Evolutionary conservation across 2,329 filamentous ascomycete genomes (phyloP).

Genomic region (Cercospora berteroae): DNA sequence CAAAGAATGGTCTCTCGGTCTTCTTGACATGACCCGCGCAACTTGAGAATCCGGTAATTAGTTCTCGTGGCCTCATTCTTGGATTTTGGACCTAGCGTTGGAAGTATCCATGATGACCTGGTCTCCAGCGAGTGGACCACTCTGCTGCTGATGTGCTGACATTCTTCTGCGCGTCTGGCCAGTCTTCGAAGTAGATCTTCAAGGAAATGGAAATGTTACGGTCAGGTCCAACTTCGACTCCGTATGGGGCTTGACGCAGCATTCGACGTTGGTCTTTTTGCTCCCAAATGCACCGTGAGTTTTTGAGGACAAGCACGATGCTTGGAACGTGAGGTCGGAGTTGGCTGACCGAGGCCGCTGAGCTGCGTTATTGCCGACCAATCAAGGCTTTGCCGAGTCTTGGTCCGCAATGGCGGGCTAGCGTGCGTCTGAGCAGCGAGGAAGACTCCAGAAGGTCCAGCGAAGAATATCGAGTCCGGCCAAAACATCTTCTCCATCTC

Average conservation of each 20-base stretch:
- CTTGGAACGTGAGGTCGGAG: background rate
- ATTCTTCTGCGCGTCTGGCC: background rate
- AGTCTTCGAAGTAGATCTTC: too few species aligned
- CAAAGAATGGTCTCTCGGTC: background rate
- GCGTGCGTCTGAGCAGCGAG: background rate
- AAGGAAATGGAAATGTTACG: too few species aligned
- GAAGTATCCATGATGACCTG: background rate
- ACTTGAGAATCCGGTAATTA: background rate
- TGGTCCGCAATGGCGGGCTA: background rate
- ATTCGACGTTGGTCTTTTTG: background rate
- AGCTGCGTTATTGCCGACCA: background rate
- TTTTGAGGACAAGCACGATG: background rate
- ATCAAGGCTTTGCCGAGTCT: slow-evolving; percentile 2
- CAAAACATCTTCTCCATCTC: background rate
- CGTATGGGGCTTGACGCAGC: too few species aligned
- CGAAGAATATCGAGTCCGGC: slow-evolving; percentile 2
- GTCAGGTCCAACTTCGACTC: too few species aligned
- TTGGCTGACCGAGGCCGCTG: background rate
- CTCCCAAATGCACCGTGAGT: background rate
- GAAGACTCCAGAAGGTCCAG: slow-evolving; percentile 3
- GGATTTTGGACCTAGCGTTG: background rate
- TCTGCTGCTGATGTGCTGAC: background rate
- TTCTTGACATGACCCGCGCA: background rate
- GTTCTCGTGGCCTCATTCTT: background rate
- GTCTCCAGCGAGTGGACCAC: background rate